Evolutionary conservation across 495 filamentous ascomycete genomes (phyloP).

Genomic region (Penicillium antarcticum): DNA sequence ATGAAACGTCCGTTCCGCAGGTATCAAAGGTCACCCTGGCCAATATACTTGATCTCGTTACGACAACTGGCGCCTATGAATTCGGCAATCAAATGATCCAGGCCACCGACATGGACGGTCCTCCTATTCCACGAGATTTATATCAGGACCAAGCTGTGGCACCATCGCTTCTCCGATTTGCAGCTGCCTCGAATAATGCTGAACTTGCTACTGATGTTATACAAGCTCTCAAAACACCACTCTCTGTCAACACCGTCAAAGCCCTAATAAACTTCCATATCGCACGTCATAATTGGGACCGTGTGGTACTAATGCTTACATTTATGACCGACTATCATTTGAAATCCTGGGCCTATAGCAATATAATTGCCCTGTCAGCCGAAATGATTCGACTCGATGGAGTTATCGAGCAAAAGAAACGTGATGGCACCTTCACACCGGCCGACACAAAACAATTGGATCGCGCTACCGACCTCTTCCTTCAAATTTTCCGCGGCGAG

Average conservation of each 20-base stretch:
- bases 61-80: constrained; percentile 38
- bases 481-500: constrained; percentile 32
- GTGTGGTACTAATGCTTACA: constrained; percentile 40
- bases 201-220: constrained; percentile 45
- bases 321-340: constrained; percentile 36
- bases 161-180: constrained; percentile 58
- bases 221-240: constrained; percentile 30
- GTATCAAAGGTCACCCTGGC: constrained; percentile 48
- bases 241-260: constrained; percentile 45
- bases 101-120: constrained; percentile 54
- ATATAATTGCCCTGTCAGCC: constrained; percentile 39
- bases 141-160: constrained; percentile 50
- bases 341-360: constrained; percentile 49
- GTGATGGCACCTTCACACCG: not conserved
- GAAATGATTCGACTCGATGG: constrained; percentile 40
- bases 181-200: constrained; percentile 47
- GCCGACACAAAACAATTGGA: constrained; percentile 4
- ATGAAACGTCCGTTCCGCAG: constrained; percentile 37
- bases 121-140: constrained; percentile 41
- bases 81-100: constrained; percentile 57
- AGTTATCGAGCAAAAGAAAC: constrained; percentile 8
- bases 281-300: constrained; percentile 42
- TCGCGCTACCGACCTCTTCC: constrained; percentile 31
- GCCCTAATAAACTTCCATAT: constrained; percentile 51
- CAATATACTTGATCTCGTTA: constrained; percentile 51